These are phyloP conservation scores for Leishmania tropica DNA, from an alignment of 208 protist genomes.

Conservation along the genomic window DNA sequence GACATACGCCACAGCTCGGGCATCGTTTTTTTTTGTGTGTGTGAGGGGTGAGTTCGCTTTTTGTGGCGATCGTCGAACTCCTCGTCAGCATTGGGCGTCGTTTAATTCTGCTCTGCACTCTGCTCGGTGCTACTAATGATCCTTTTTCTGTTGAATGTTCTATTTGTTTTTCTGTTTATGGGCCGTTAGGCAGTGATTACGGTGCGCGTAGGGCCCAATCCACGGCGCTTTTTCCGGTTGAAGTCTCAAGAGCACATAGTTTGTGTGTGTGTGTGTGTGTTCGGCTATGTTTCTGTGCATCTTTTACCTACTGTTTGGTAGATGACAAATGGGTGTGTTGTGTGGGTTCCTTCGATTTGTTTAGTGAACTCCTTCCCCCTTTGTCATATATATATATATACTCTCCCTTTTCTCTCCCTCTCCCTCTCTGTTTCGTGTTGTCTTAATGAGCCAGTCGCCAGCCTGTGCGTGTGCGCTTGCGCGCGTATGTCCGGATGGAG, in stretches of 20 bases:
- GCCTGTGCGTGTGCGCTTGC: constrained; percentile 5
- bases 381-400: background rate
- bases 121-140: background rate
- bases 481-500: background rate
- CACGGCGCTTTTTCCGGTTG: background rate
- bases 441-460: background rate
- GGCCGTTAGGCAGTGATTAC: background rate
- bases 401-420: background rate
- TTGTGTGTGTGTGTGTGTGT: background rate
- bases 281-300: background rate
- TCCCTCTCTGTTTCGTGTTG: background rate
- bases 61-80: background rate
- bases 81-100: background rate
- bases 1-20: background rate
- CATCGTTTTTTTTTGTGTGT: background rate
- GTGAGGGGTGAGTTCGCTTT: background rate
- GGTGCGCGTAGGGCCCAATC: background rate
- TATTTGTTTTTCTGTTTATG: background rate
- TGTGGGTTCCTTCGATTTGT: background rate
- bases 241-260: background rate
- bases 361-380: background rate
- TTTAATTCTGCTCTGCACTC: background rate
- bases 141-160: background rate
- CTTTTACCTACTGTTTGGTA: background rate
- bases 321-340: background rate